phyloP scores from a whole-genome alignment of 2,329 filamentous ascomycete genomes.

The Stemphylium lycopersici region DNA sequence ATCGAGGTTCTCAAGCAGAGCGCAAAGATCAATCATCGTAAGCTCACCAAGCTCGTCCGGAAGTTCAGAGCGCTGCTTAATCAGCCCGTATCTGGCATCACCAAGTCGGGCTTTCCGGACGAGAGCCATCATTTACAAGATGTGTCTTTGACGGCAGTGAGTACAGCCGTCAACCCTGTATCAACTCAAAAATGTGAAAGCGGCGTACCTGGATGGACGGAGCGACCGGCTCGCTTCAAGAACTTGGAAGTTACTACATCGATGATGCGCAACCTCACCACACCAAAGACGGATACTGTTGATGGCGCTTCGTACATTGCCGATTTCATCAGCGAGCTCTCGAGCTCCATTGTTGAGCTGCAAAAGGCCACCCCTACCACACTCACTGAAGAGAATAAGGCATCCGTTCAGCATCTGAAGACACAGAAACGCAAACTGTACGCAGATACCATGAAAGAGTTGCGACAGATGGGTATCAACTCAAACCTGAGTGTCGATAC shows the following conservation, averaged over 20 bases:
- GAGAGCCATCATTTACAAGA: constrained; percentile 18
- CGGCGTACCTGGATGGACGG: constrained; percentile 39
- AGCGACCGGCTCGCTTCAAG: constrained; percentile 68
- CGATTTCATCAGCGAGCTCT: constrained; percentile 71
- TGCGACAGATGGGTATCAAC: constrained; percentile 88
- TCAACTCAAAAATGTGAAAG: constrained; percentile 30
- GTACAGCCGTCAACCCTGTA: constrained; percentile 17
- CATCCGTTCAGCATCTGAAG: constrained; percentile 85
- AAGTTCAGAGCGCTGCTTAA: constrained; percentile 85
- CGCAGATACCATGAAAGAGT: constrained; percentile 80
- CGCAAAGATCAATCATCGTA: constrained; percentile 86
- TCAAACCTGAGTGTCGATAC: constrained; percentile 78
- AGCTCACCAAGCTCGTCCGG: constrained; percentile 86
- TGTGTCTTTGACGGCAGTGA: constrained; percentile 19
- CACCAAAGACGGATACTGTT: constrained; percentile 58
- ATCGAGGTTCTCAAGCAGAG: constrained; percentile 88
- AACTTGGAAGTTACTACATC: constrained; percentile 72
- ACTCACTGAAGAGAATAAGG: constrained; percentile 87
- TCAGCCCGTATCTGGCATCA: constrained; percentile 72
- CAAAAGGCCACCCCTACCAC: constrained; percentile 80
- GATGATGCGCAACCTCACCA: constrained; percentile 73
- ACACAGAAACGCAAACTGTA: constrained; percentile 87
- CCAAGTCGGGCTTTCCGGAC: constrained; percentile 43
- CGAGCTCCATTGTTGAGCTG: constrained; percentile 72
- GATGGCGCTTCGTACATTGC: constrained; percentile 67